Percentiles rank a stretch among this genome's conserved stretches.
phyloP scores from a whole-genome alignment of 306 rosid genomes.

The Quercus suber region DNA sequence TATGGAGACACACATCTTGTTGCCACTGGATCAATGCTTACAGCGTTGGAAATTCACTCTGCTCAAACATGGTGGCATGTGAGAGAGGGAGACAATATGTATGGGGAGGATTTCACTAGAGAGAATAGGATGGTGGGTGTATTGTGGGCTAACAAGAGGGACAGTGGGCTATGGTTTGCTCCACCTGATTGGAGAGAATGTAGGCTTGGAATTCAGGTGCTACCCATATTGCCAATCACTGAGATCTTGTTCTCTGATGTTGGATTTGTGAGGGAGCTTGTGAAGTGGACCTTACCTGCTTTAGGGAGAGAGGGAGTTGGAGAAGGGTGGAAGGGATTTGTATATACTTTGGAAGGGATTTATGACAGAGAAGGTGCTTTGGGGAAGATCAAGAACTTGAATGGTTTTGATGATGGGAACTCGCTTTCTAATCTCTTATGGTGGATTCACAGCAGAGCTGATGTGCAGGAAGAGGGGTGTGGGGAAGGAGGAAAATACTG shows the following conservation, averaged over 20 bases:
- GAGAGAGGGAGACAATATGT: slow-evolving; percentile 39
- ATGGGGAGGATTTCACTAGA: slow-evolving; percentile 52
- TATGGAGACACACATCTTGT: slow-evolving; percentile 63
- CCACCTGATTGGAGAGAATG: slow-evolving; percentile 75
- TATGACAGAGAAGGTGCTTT: slow-evolving; percentile 52
- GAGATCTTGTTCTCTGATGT: slow-evolving; percentile 60
- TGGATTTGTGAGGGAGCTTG: slow-evolving; percentile 61
- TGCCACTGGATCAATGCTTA: slow-evolving; percentile 56
- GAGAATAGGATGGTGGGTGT: slow-evolving; percentile 69
- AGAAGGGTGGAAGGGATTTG: slow-evolving; percentile 93
- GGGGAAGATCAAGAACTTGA: slow-evolving; percentile 47
- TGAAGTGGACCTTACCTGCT: slow-evolving; percentile 71
- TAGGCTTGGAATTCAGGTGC: slow-evolving; percentile 75
- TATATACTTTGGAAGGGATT: slow-evolving; percentile 56
- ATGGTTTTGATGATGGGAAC: slow-evolving; percentile 67
- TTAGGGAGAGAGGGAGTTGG: slow-evolving; percentile 67
- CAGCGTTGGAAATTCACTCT: slow-evolving; percentile 62
- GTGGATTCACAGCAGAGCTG: slow-evolving; percentile 77
- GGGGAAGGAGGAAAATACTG: slow-evolving; percentile 14
- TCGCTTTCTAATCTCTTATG: slow-evolving; percentile 76
- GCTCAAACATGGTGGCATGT: slow-evolving; percentile 91
- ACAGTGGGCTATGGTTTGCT: slow-evolving; percentile 89
- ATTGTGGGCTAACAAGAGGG: slow-evolving; percentile 79
- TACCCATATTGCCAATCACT: slow-evolving; percentile 67
- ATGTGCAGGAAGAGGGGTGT: slow-evolving; percentile 14